phyloP scores from a whole-genome alignment of 1,284 basidiomycete genomes.

The Microbotryum lychnidis-dioicae region DNA sequence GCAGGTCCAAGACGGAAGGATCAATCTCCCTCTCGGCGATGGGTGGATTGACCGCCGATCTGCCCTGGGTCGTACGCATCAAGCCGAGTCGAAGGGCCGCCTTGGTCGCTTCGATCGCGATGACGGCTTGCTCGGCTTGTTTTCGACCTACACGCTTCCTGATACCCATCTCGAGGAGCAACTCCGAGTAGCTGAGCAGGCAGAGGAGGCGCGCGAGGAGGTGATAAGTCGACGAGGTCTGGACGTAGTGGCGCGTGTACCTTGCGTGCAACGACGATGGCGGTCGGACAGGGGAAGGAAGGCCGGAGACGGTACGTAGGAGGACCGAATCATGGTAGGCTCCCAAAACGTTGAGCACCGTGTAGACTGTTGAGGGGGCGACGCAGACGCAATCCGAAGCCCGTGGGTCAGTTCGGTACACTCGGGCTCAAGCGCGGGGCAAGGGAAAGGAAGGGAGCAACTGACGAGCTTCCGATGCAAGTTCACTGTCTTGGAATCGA shows the following conservation, averaged over 20 bases:
- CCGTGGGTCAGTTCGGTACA: no score
- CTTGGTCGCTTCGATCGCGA: slow-evolving; percentile 42
- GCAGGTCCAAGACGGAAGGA: slow-evolving; percentile 26
- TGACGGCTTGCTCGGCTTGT: slow-evolving; percentile 41
- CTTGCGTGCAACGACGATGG: slow-evolving; percentile 41
- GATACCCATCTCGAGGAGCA: slow-evolving; percentile 42
- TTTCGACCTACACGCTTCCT: slow-evolving; percentile 35
- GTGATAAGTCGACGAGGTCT: slow-evolving; percentile 36
- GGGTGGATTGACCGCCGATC: slow-evolving; percentile 39
- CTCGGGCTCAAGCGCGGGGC: not conserved
- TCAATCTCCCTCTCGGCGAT: slow-evolving; percentile 37
- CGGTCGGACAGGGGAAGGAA: slow-evolving; percentile 29
- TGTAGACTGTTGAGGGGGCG: slow-evolving; percentile 35
- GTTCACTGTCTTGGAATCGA: slow-evolving; percentile 35
- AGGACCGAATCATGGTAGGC: slow-evolving; percentile 45
- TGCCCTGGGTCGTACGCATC: slow-evolving; percentile 37
- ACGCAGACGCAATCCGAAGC: not conserved
- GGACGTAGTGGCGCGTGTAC: slow-evolving; percentile 40
- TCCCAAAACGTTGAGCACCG: slow-evolving; percentile 41
- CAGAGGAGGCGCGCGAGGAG: slow-evolving; percentile 36
- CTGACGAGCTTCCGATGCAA: slow-evolving; percentile 34
- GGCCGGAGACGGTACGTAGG: slow-evolving; percentile 34
- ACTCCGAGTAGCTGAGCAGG: slow-evolving; percentile 38
- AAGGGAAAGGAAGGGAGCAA: not conserved
- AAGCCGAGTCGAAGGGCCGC: slow-evolving; percentile 39